These are phyloP conservation scores for Bertia moriformis DNA, from an alignment of 2,329 filamentous ascomycete genomes.

Conservation along the genomic window DNA sequence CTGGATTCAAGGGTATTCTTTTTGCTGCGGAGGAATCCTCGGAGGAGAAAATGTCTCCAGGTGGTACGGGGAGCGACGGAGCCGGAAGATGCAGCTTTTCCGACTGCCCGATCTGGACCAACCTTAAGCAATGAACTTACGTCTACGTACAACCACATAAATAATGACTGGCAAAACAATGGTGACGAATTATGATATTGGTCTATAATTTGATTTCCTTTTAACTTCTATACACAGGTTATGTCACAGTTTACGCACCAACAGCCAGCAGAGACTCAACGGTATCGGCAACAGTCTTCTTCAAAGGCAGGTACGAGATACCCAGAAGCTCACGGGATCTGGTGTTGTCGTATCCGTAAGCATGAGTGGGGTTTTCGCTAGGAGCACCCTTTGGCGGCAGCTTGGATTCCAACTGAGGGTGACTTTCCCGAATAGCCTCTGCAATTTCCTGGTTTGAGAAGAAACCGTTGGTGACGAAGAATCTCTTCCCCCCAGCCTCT, in stretches of 20 bases:
- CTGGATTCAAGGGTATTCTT: too few relatives aligned
- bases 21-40: background rate
- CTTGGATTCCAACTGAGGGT: conserved; percentile 31
- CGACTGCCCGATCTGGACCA: too few relatives aligned
- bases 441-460: conserved; percentile 46
- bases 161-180: too few relatives aligned
- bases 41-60: too few relatives aligned
- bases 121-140: too few relatives aligned
- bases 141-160: too few relatives aligned
- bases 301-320: conserved; percentile 39
- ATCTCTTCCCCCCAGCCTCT: conserved; percentile 44
- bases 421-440: conserved; percentile 36
- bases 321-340: conserved; percentile 40
- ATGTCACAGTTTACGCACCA: background rate
- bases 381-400: conserved; percentile 25
- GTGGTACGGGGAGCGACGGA: background rate
- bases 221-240: background rate
- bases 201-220: background rate
- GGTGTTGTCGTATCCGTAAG: conserved; percentile 40
- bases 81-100: background rate
- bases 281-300: conserved; percentile 44
- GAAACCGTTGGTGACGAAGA: conserved; percentile 44
- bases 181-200: too few relatives aligned
- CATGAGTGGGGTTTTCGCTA: conserved; percentile 25
- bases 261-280: conserved; percentile 15